These are phyloP conservation scores for Diaporthe ilicicola DNA, from an alignment of 2,329 filamentous ascomycete species.

Conservation along the genomic window DNA sequence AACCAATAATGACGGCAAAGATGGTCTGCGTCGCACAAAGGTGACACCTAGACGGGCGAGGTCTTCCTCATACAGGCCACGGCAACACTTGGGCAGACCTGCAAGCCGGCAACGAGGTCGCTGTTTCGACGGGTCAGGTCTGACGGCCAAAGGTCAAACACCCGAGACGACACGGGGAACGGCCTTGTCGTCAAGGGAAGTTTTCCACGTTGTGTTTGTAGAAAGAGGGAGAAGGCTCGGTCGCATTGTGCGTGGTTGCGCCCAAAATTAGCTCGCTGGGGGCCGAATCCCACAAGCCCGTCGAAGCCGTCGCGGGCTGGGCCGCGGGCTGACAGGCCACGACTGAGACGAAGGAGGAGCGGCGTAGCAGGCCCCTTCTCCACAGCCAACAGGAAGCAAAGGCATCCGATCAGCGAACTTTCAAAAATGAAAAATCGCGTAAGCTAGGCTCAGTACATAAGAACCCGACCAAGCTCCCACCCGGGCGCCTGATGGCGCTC, in stretches of 20 bases:
- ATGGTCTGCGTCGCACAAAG: constrained; percentile 8
- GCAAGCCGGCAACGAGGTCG: constrained; percentile 1
- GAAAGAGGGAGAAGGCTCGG: not conserved
- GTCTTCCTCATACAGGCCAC: constrained; percentile 14
- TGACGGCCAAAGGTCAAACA: constrained; percentile 18
- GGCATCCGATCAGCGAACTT: not conserved
- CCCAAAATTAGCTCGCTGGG: constrained; percentile 23
- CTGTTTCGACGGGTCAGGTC: constrained; percentile 22
- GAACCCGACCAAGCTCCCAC: not conserved
- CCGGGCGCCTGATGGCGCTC: not conserved
- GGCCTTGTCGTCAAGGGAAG: constrained; percentile 7
- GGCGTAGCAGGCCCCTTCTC: not conserved
- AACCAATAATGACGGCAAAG: not conserved
- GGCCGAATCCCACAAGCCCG: constrained; percentile 11
- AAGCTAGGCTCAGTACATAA: not conserved
- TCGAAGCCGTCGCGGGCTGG: constrained; percentile 22
- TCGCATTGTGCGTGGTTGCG: not conserved
- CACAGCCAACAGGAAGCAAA: constrained; percentile 1
- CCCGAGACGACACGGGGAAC: constrained; percentile 8
- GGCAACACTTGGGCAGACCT: not conserved
- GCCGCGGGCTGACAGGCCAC: constrained; percentile 22
- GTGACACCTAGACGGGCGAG: constrained; percentile 3
- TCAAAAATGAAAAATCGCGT: not conserved
- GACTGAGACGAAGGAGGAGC: constrained; percentile 26
- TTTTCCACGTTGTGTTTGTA: not conserved